Base-by-base conservation (phyloP, 1,139 yeast species). In the Nakaseomyces kungkrabaensis region DNA sequence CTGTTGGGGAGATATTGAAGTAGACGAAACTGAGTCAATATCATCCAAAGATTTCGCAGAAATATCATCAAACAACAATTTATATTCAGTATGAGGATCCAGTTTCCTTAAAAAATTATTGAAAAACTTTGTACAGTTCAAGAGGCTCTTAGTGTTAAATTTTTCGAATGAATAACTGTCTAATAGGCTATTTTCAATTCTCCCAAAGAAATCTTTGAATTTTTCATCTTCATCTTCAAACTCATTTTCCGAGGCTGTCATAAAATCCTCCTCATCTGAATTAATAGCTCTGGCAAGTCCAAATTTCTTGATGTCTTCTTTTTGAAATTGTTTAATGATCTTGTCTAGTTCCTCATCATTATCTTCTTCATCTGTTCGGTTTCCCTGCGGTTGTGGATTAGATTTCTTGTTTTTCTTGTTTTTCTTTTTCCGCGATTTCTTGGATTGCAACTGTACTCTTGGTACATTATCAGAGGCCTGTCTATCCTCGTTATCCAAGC, bases 41-140 rank as follows among this genome's bases (percentile, higher is more conserved):
- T 84, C 92, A 49, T 81, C 84, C 13, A 85, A 72, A 0, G 85
- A 79, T 44, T 82, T 85, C 11, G 76, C 65, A 0, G 92, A 82
- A 10, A 85, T 68, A 56, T 82, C 81, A 5, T 94, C 96, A 68
- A 88, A 87, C 46, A 88, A 68, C 52, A 75, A 73, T 49, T 79
- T 77, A 62, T 85, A 82, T 61, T 88, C 97, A 45, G 78, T 77
- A 59, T 87, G 95, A 3, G 95, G 86, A 62, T 88, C 95, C 45
- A 88, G 71, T 53, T 81, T 78, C 51, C 76, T 77, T 4, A 74
- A 65, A 44, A 78, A 72, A 6, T 10, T 74, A 27, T 52, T 71
- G 34, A 81, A 68, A 41, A 77, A 65, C 5, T 70, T 68, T 38
- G 72, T 53, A 32, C 73, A 69, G 48, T 62, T 62, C 50, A 61